Conservation (phyloP, 2,329 filamentous ascomycete genomes). For the Alternaria brassicicola region DNA sequence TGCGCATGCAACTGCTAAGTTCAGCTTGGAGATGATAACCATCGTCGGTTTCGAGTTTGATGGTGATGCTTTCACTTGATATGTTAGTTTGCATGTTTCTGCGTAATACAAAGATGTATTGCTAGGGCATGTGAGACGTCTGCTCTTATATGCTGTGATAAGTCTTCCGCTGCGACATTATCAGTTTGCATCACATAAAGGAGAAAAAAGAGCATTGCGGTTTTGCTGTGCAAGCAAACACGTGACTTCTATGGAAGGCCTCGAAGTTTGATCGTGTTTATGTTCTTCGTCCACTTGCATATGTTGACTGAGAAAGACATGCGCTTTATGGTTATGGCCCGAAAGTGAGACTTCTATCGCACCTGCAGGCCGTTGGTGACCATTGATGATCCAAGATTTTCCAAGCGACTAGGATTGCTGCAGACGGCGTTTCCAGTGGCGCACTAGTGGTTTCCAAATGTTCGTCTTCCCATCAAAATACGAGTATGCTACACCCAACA, state of each 20-base stretch:
- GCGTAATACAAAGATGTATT: not conserved
- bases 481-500: slow-evolving; percentile 41
- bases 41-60: not conserved
- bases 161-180: not conserved
- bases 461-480: slow-evolving; percentile 42
- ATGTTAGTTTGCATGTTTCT: not conserved
- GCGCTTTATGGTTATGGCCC: not conserved
- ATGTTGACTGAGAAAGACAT: not conserved
- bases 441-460: slow-evolving; percentile 44
- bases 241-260: not conserved
- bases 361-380: not conserved
- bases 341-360: not conserved
- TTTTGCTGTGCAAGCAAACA: not conserved
- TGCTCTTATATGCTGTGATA: not conserved
- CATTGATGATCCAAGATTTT: not conserved
- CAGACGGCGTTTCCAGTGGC: slow-evolving; percentile 35
- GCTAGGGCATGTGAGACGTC: not conserved
- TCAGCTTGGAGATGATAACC: not conserved
- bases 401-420: slow-evolving; percentile 8
- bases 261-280: not conserved
- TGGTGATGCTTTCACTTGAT: not conserved
- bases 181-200: not conserved
- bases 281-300: not conserved
- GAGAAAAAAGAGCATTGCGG: not conserved
- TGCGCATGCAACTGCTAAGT: not conserved